Evolutionary conservation across 2,329 filamentous ascomycete species (phyloP).

Genomic region (Dactylellina haptotyla): DNA sequence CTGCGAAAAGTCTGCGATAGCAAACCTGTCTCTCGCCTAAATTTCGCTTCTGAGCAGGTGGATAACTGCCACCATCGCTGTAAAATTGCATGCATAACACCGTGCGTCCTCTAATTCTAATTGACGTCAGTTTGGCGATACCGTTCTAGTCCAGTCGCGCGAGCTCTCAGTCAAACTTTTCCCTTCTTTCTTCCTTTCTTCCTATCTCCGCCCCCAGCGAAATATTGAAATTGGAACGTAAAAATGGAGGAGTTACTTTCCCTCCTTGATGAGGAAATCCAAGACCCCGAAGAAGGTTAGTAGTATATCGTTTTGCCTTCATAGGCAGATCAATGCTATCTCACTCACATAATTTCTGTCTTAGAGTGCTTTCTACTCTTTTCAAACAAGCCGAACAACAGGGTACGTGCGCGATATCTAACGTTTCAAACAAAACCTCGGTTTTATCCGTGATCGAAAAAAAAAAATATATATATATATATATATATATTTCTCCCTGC

Average conservation of each 20-base stretch:
- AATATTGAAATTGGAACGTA: no score
- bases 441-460: not conserved
- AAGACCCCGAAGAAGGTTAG: constrained; percentile 71
- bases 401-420: constrained; percentile 18
- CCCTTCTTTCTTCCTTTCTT: no score
- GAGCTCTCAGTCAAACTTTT: no score
- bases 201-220: no score
- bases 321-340: not conserved
- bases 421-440: not conserved
- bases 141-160: no score
- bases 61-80: not conserved
- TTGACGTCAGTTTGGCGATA: constrained; percentile 38
- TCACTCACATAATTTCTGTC: constrained; percentile 17
- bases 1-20: constrained; percentile 28
- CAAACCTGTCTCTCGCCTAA: constrained; percentile 44
- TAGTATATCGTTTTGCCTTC: not conserved
- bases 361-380: constrained; percentile 90
- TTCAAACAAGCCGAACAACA: constrained; percentile 62
- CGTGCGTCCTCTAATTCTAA: not conserved
- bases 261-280: constrained; percentile 66
- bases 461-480: not conserved
- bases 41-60: constrained; percentile 54
- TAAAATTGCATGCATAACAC: not conserved
- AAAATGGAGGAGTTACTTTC: constrained; percentile 20
- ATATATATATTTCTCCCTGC: not conserved